Percentiles rank a stretch among this genome's conserved stretches.
Conservation (phyloP, 2,329 filamentous ascomycete genomes). For the Colletotrichum sp. region DNA sequence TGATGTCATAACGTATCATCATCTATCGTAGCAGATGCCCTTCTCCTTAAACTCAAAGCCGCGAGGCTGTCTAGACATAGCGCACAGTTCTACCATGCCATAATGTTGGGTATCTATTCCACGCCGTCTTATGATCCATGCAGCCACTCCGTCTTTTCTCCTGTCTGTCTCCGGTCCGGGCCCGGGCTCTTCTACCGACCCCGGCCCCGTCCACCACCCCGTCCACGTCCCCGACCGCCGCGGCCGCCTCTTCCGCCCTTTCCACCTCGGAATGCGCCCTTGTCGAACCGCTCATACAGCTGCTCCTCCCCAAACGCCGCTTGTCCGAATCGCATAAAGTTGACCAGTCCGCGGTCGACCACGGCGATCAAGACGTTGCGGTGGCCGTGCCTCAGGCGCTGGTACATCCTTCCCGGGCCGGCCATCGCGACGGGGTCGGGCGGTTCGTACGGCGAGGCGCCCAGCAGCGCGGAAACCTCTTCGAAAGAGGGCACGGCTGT, state of each 20-base stretch:
- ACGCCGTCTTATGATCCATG: not conserved
- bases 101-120: not conserved
- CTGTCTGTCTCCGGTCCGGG: slow-evolving; percentile 27
- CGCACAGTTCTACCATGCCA: not conserved
- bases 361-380: slow-evolving; percentile 86
- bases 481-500: slow-evolving; percentile 75
- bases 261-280: slow-evolving; percentile 39
- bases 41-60: not conserved
- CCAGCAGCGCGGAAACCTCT: slow-evolving; percentile 74
- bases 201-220: slow-evolving; percentile 36
- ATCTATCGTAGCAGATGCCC: not conserved
- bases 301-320: slow-evolving; percentile 79
- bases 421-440: slow-evolving; percentile 42
- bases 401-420: slow-evolving; percentile 65
- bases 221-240: slow-evolving; percentile 47
- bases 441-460: slow-evolving; percentile 73
- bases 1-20: not conserved
- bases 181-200: slow-evolving; percentile 22
- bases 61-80: not conserved
- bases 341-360: slow-evolving; percentile 88
- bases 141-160: not conserved
- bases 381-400: slow-evolving; percentile 82
- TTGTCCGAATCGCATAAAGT: slow-evolving; percentile 83
- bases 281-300: slow-evolving; percentile 67
- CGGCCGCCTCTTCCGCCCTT: slow-evolving; percentile 42